Percentiles rank a stretch among this genome's conserved stretches.
These are phyloP conservation scores for Vanilla planifolia DNA, from an alignment of 106 monocot genomes.

Conservation along the genomic window DNA sequence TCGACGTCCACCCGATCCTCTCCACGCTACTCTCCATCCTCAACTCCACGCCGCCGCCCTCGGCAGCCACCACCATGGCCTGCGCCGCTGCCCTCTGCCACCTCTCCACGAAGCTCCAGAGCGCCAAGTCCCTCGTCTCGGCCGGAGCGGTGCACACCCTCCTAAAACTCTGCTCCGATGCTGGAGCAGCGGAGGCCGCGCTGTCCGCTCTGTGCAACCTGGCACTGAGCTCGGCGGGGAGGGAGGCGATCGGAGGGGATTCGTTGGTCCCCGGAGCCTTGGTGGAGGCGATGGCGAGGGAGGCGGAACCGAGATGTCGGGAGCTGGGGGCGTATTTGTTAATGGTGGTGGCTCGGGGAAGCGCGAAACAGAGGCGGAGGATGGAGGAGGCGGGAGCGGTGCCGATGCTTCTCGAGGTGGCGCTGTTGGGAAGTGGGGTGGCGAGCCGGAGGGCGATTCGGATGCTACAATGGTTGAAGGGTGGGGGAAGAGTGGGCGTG, in stretches of 20 bases:
- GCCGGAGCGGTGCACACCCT: conserved; percentile 35
- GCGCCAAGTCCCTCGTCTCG: conserved; percentile 31
- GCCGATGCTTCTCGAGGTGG: conserved; percentile 49
- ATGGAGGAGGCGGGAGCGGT: conserved; percentile 44
- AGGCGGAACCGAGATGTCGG: conserved; percentile 37
- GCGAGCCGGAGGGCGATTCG: conserved; percentile 49
- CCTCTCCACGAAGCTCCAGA: conserved; percentile 58
- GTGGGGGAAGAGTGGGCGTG: conserved; percentile 10
- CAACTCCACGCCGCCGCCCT: conserved; percentile 3
- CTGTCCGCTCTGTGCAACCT: conserved; percentile 44
- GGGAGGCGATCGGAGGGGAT: conserved; percentile 36
- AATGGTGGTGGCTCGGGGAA: conserved; percentile 47
- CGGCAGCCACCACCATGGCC: conserved; percentile 12
- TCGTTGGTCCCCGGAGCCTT: conserved; percentile 26
- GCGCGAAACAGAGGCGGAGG: conserved; percentile 21
- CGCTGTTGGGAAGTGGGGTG: conserved; percentile 48
- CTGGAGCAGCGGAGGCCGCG: conserved; percentile 18
- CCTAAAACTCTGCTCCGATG: conserved; percentile 12
- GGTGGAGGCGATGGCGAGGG: conserved; percentile 36
- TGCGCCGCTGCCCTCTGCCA: conserved; percentile 41
- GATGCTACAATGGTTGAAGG: conserved; percentile 63
- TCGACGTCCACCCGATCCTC: conserved; percentile 26
- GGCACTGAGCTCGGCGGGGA: conserved; percentile 24
- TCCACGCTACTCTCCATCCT: conserved; percentile 35
- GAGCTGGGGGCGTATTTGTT: conserved; percentile 45